Evolutionary conservation across 495 filamentous ascomycete genomes (phyloP), one percentile per base, ranked within the genome.

Genomic region (Xylaria palmicola): DNA sequence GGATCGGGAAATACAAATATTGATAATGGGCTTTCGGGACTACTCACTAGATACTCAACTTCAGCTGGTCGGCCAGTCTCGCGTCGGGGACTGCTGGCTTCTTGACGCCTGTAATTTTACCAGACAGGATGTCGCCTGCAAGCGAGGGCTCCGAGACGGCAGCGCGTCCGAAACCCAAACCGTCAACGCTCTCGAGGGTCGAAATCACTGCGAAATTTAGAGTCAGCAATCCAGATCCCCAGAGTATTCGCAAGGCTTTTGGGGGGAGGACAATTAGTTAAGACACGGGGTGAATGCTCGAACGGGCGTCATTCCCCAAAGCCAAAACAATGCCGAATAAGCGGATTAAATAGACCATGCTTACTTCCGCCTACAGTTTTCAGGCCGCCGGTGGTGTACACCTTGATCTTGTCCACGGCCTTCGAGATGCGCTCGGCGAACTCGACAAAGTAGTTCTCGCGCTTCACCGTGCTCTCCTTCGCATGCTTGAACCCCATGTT

Each of bases 361-460:
- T 34, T 44, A 56, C 53, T 56, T 56, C 76, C 86, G 22, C 75
- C 74, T 1, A 77, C 82, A 1, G 84, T 82, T 60, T 77, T 75
- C 63, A 89, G 76, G 7, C 86, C 85, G 19, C 86, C 86, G 3
- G 86, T 88, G 39, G 88, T 74, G 62, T 84, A 87, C 1, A 75
- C 73, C 64, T 79, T 84, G 2, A 82, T 87, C 67, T 83, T 77
- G 17, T 62, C 78, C 36, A 87, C 72, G n/a, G 72, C 73, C 7
- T 80, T 82, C 5, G 78, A 72, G 59, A 88, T 87, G 40, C 69
- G 55, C 37, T 87, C 80, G 0, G 86, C 86, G 60, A 86, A 88
- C 6, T 87, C 83, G 49, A 88, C 66, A 72, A 88, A 88, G 73
- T 86, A 87, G 19, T 83, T 77, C 68, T 88, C 86, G n/a, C 86